A percentile compares a stretch with the other conserved stretches of the same genome.
These are phyloP conservation scores for Lachancea quebecensis DNA, from an alignment of 805 yeast genomes.

Conservation along the genomic window DNA sequence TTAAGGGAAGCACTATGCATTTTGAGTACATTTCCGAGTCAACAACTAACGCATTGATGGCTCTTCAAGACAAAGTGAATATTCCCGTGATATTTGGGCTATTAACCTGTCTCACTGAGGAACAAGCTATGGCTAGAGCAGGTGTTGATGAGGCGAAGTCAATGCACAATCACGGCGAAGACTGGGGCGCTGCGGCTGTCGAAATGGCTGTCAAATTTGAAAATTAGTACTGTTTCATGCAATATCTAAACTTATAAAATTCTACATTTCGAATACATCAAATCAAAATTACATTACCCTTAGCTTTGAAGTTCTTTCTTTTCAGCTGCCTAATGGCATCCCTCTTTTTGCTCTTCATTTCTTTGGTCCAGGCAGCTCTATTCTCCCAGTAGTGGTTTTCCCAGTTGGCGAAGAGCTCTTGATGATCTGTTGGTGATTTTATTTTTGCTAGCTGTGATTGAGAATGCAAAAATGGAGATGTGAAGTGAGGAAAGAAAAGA, in stretches of 20 bases:
- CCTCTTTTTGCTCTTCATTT: conserved; percentile 65
- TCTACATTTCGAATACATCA: background rate
- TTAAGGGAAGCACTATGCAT: conserved; percentile 97
- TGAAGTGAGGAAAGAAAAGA: conserved; percentile 73
- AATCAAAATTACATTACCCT: conserved; percentile 2
- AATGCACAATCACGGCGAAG: conserved; percentile 94
- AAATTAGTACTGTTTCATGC: background rate
- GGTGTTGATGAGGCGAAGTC: conserved; percentile 60
- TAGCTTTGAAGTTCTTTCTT: conserved; percentile 30
- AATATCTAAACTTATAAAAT: background rate
- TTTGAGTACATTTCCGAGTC: conserved; percentile 95
- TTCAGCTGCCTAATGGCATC: conserved; percentile 59
- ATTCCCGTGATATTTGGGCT: conserved; percentile 91
- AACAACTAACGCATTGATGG: conserved; percentile 79
- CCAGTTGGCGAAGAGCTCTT: conserved; percentile 43
- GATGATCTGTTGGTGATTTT: conserved; percentile 20
- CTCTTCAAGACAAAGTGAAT: conserved; percentile 57
- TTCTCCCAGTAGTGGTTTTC: conserved; percentile 75
- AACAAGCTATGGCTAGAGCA: conserved; percentile 89
- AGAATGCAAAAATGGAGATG: conserved; percentile 80
- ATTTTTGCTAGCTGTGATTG: conserved; percentile 72
- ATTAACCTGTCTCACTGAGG: conserved; percentile 86
- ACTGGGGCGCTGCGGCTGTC: conserved; percentile 99
- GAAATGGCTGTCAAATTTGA: conserved; percentile 69
- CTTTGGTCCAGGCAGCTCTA: conserved; percentile 74